Evolutionary conservation across 2,329 filamentous ascomycete species (phyloP).

Genomic region (Ramularia endophylla): DNA sequence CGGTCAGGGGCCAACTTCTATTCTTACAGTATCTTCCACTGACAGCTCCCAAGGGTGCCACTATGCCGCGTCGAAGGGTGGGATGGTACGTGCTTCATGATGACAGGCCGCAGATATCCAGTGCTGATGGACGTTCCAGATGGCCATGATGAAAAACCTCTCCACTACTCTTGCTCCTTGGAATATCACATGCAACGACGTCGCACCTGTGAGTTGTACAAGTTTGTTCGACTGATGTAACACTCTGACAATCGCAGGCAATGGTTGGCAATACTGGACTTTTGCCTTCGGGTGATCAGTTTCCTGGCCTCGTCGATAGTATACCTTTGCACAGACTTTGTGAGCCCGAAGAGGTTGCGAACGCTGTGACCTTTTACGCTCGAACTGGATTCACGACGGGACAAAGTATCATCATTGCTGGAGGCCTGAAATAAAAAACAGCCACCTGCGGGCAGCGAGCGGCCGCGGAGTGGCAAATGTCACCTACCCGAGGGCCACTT

Average conservation of each 20-base stretch:
- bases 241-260: conserved; percentile 30
- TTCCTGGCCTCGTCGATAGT: conserved; percentile 51
- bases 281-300: conserved; percentile 48
- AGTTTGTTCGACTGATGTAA: too few relatives aligned
- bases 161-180: conserved; percentile 53
- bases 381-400: conserved; percentile 44
- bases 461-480: too few relatives aligned
- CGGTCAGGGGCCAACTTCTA: conserved; percentile 39
- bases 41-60: conserved; percentile 17
- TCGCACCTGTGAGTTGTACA: conserved; percentile 44
- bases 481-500: too few relatives aligned
- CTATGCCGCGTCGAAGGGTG: conserved; percentile 31
- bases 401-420: conserved; percentile 20
- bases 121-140: conserved; percentile 30
- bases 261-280: conserved; percentile 55
- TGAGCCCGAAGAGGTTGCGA: conserved; percentile 53
- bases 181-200: conserved; percentile 61
- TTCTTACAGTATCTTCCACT: conserved; percentile 1
- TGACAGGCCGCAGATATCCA: not conserved
- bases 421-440: conserved; percentile 19
- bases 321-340: conserved; percentile 55
- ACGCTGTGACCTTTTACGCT: conserved; percentile 53
- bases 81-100: conserved; percentile 22
- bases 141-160: conserved; percentile 61
- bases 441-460: too few relatives aligned